Evolutionary conservation across 805 yeast genomes (phyloP), one percentile per base, ranked within the genome.

Genomic region (Schizosaccharomyces osmophilus): DNA sequence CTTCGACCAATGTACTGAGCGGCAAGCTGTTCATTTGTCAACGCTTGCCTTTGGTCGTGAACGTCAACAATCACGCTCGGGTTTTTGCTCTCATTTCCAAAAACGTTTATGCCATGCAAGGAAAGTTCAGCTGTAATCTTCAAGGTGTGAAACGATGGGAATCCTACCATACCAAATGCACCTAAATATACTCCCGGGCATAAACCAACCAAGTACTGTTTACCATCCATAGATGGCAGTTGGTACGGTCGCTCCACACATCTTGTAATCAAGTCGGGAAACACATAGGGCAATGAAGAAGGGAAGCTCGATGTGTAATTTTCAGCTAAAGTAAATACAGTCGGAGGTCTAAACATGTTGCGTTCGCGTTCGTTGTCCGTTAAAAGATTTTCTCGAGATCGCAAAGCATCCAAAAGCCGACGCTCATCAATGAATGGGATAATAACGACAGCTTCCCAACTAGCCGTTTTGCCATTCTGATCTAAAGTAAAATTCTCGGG

Each of bases 381-480:
- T 62, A 93, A 73, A 63, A 76, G 77, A 0, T 73, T 68, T 62
- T 86, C 85, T 54, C 77, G 72, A 1, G 61, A 86, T 59, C 73
- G 75, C 79, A 93, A 79, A 1, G 90, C 90, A 3, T 77, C 81
- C 41, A 84, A 73, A 62, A 93, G 77, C 63, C 93, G 78, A 39
- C 79, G 72, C 68, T 85, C 87, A 66, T 93, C 97, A 58, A 93
- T 97, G 76, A 93, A 93, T 4, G 94, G 83, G 63, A 93, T 78
- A 67, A 87, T 78, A 5, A 93, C 95, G 62, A 93, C 96, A 11
- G 97, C 97, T 73, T 93, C 97, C 98, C 98, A 93, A 60, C 87
- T 84, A 1, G 93, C 95, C 62, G 88, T 86, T 70, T 93, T 93
- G 55, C 97, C 98, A 69, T 93, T 93, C 79, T 82, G 78, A 73